Conservation (phyloP, 2,329 filamentous ascomycete genomes). For the Aspergillus vadensis region DNA sequence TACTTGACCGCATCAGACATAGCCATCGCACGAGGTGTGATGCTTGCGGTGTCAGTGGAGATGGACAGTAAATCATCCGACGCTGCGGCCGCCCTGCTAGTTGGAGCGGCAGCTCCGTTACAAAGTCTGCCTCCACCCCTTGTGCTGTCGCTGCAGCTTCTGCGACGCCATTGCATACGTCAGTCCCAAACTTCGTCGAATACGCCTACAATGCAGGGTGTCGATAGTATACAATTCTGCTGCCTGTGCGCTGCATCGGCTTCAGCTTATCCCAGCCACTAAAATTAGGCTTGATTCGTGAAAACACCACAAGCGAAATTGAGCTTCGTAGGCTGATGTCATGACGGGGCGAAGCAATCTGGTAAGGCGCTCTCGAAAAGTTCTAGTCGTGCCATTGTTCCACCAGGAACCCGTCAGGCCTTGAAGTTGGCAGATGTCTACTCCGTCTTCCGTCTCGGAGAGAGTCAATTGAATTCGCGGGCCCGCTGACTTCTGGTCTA, state of each 20-base stretch:
- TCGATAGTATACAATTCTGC: background rate
- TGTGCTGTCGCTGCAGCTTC: slow-evolving; percentile 3
- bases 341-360: background rate
- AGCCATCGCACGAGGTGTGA: too few species aligned
- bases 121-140: background rate
- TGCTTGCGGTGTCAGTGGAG: background rate
- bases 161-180: background rate
- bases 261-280: background rate
- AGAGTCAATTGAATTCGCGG: too few species aligned
- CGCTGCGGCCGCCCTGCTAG: background rate
- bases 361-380: background rate
- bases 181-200: background rate
- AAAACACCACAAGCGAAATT: background rate
- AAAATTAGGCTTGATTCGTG: background rate
- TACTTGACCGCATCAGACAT: too few species aligned
- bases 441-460: background rate
- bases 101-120: background rate
- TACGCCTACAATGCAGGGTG: background rate
- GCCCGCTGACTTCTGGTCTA: background rate
- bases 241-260: background rate
- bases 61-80: background rate
- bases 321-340: background rate
- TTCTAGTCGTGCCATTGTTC: background rate
- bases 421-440: background rate
- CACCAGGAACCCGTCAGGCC: background rate